These are phyloP conservation scores for Tausonia pullulans DNA, from an alignment of 1,284 basidiomycete genomes.

Conservation along the genomic window DNA sequence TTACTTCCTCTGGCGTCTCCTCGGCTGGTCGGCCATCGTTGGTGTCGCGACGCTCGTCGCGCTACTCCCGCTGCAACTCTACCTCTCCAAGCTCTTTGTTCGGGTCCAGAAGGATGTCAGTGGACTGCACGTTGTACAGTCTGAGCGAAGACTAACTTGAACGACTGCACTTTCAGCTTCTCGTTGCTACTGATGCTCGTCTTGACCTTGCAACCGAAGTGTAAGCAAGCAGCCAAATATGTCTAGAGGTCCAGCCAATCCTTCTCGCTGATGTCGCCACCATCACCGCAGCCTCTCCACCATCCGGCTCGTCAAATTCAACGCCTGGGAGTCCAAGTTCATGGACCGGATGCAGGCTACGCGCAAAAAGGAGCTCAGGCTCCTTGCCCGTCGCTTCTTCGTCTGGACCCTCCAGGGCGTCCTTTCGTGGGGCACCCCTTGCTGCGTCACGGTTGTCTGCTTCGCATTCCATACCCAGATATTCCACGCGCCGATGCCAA, in stretches of 20 bases:
- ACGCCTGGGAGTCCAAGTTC: slow-evolving; percentile 37
- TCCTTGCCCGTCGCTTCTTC: slow-evolving; percentile 36
- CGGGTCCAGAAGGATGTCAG: slow-evolving; percentile 36
- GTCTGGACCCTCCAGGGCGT: slow-evolving; percentile 26
- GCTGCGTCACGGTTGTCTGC: slow-evolving; percentile 39
- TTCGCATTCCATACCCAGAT: slow-evolving; percentile 37
- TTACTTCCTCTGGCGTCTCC: slow-evolving; percentile 35
- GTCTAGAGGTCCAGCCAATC: too few relatives aligned
- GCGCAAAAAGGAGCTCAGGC: slow-evolving; percentile 37
- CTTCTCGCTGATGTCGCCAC: too few relatives aligned
- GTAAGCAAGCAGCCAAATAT: too few relatives aligned
- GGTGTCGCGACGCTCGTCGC: slow-evolving; percentile 35
- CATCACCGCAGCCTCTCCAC: slow-evolving; percentile 29
- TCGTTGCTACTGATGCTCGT: slow-evolving; percentile 43
- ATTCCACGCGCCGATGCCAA: slow-evolving; percentile 31
- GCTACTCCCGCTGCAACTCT: slow-evolving; percentile 34
- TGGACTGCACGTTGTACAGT: background rate
- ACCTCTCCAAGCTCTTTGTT: slow-evolving; percentile 37
- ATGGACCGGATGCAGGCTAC: slow-evolving; percentile 38
- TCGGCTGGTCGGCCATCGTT: slow-evolving; percentile 38
- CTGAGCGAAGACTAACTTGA: background rate
- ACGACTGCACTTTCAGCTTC: slow-evolving; percentile 21
- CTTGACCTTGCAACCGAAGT: slow-evolving; percentile 44
- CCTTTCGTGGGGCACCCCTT: slow-evolving; percentile 36
- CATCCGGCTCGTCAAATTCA: slow-evolving; percentile 42